Evolutionary conservation across 768 basidiomycete genomes (phyloP).

Genomic region (Boletellus sp.): DNA sequence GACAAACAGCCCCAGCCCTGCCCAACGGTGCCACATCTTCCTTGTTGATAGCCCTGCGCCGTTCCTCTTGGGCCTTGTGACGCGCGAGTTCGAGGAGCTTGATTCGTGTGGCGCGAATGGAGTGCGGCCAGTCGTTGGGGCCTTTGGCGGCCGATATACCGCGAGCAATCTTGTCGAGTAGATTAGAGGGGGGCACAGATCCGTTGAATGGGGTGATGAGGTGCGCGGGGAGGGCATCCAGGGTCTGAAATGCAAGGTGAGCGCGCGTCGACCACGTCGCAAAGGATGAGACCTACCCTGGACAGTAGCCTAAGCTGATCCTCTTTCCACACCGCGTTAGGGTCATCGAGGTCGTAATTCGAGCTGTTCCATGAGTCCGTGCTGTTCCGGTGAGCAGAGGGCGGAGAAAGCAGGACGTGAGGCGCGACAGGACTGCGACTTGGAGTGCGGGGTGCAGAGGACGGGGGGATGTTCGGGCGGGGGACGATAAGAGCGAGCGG

Average conservation of each 20-base stretch:
- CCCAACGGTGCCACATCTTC: constrained; percentile 40
- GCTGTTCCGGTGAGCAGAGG: constrained; percentile 52
- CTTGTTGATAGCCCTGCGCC: constrained; percentile 39
- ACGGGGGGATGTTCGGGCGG: constrained; percentile 45
- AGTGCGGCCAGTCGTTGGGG: constrained; percentile 77
- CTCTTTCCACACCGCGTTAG: constrained; percentile 68
- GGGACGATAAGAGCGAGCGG: constrained; percentile 61
- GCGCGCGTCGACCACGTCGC: background rate
- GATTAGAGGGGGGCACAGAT: constrained; percentile 76
- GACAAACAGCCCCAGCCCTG: constrained; percentile 6
- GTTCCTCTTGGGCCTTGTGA: constrained; percentile 52
- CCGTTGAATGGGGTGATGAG: constrained; percentile 88
- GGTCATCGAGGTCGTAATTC: constrained; percentile 57
- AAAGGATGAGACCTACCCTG: constrained; percentile 44
- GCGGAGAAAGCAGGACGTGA: constrained; percentile 46
- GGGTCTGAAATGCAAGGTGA: constrained; percentile 42
- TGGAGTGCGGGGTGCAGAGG: constrained; percentile 57
- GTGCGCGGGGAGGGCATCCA: constrained; percentile 78
- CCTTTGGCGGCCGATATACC: constrained; percentile 74
- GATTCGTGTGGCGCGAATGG: constrained; percentile 73
- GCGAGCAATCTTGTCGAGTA: constrained; percentile 82
- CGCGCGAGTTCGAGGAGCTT: constrained; percentile 82
- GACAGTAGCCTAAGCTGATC: constrained; percentile 67
- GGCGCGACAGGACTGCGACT: constrained; percentile 51
- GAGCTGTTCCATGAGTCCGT: constrained; percentile 86